A percentile compares a stretch with the other conserved stretches of the same genome.
phyloP scores from a whole-genome alignment of 2,329 filamentous ascomycete genomes.

The Aspergillus chevalieri region DNA sequence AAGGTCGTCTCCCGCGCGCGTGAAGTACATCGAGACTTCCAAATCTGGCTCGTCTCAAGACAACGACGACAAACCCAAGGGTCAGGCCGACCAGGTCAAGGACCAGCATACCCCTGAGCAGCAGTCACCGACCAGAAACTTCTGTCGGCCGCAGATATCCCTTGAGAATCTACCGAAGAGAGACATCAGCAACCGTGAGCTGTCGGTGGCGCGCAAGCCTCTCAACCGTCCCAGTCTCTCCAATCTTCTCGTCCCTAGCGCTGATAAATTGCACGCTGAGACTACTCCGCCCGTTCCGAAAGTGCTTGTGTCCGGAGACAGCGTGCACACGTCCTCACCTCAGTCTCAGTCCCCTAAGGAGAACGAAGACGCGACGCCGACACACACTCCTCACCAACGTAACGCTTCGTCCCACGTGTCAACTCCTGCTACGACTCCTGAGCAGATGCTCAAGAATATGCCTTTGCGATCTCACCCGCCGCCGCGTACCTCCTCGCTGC shows the following conservation, averaged over 20 bases:
- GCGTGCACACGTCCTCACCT: neutral
- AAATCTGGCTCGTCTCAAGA: conserved; percentile 1
- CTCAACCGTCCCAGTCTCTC: conserved; percentile 3
- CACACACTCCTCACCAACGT: neutral
- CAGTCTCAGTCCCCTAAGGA: neutral
- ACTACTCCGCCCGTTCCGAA: conserved; percentile 5
- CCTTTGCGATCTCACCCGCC: conserved; percentile 7
- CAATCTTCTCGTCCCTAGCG: conserved; percentile 2
- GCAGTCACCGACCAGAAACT: neutral
- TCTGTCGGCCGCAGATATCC: conserved; percentile 8
- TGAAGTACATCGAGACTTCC: neutral
- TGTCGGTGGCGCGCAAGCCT: conserved; percentile 9
- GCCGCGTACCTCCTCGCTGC: conserved; percentile 9
- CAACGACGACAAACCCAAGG: neutral
- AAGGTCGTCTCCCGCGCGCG: neutral
- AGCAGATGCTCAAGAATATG: neutral
- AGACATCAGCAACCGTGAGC: conserved; percentile 8
- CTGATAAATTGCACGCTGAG: neutral
- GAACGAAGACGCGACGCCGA: neutral
- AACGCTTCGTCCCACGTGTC: neutral
- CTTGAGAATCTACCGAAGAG: conserved; percentile 7
- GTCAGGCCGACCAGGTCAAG: neutral
- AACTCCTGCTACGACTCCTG: neutral
- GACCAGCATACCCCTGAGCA: conserved; percentile 1
- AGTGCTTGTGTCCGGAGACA: neutral